Evolutionary conservation across 2,329 filamentous ascomycete species (phyloP).

Genomic region (Blastomyces gilchristii): DNA sequence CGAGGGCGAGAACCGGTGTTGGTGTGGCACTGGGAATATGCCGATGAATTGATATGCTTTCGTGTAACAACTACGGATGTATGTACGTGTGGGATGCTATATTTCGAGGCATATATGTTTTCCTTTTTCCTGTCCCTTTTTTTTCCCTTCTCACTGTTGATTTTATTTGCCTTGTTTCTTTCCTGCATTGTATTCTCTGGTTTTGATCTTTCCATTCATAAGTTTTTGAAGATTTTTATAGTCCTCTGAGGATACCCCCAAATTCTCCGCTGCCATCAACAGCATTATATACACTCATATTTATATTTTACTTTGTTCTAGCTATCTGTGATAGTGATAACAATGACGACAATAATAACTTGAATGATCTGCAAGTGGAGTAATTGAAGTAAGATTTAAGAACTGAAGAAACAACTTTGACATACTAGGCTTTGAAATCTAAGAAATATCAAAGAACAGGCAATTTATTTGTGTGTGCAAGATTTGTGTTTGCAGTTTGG

Average conservation of each 20-base stretch:
- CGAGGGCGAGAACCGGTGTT: constrained; percentile 61
- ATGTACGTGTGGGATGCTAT: neutral
- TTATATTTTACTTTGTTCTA: neutral
- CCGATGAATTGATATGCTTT: constrained; percentile 3
- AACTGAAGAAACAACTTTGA: neutral
- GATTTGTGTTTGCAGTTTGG: too few relatives aligned
- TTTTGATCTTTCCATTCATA: neutral
- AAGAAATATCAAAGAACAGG: neutral
- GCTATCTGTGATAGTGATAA: neutral
- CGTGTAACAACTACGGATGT: neutral
- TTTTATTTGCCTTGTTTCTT: neutral
- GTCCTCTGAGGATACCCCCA: neutral
- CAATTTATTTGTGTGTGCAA: too few relatives aligned
- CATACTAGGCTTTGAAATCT: too few relatives aligned
- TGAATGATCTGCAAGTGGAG: neutral
- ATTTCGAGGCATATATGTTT: neutral
- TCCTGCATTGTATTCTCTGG: neutral
- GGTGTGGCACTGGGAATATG: constrained; percentile 46
- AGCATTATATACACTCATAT: neutral
- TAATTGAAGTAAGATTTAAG: neutral
- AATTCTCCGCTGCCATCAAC: neutral
- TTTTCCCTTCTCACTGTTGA: neutral
- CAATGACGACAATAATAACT: neutral
- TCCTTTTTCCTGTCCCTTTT: neutral
- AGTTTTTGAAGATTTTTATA: neutral